These are phyloP conservation scores for Senna tora DNA, from an alignment of 306 rosid genomes.

Conservation along the genomic window DNA sequence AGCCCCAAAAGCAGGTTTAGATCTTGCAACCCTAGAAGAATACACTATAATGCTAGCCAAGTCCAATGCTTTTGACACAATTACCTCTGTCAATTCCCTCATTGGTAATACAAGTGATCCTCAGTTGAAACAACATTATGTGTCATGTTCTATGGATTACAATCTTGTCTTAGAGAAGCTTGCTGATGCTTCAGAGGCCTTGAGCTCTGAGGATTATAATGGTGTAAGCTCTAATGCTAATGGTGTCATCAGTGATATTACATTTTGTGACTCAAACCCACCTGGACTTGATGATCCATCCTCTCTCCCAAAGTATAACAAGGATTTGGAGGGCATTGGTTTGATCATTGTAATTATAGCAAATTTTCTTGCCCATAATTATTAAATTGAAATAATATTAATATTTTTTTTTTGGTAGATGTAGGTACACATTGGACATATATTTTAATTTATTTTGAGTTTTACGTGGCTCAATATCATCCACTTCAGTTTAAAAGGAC, in stretches of 20 bases:
- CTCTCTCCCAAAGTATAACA: background rate
- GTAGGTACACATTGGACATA: too few relatives aligned
- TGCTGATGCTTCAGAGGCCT: background rate
- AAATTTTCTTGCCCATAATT: background rate
- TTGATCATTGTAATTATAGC: background rate
- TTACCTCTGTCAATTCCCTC: background rate
- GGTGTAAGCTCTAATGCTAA: background rate
- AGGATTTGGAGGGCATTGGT: background rate
- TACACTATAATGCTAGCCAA: background rate
- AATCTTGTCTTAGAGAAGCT: background rate
- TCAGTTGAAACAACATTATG: background rate
- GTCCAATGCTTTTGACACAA: background rate
- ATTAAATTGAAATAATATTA: too few relatives aligned
- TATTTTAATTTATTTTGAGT: too few relatives aligned
- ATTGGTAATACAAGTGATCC: background rate
- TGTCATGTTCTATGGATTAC: background rate
- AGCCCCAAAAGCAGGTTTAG: background rate
- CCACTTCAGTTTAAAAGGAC: too few relatives aligned
- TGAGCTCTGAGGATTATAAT: background rate
- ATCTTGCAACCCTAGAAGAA: background rate
- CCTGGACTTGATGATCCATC: background rate
- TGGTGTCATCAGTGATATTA: background rate
- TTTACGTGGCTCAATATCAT: too few relatives aligned
- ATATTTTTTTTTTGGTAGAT: too few relatives aligned
- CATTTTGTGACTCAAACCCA: background rate